These are phyloP conservation scores for Trichoderma gracile DNA, from an alignment of 2,329 filamentous ascomycete genomes.

Conservation along the genomic window DNA sequence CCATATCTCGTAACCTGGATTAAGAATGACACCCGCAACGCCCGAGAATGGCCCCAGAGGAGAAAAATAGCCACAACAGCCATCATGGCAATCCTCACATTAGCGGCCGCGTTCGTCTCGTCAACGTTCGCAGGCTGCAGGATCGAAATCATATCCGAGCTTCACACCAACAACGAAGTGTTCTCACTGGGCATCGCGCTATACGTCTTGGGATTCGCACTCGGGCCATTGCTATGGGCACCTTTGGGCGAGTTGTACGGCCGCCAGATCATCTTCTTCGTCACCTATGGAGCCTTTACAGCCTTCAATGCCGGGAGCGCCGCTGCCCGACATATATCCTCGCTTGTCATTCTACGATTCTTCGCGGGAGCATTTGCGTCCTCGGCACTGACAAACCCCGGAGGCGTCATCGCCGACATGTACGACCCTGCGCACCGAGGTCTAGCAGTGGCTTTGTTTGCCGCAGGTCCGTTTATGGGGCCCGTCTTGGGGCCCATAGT, in stretches of 20 bases:
- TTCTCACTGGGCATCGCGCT: constrained; percentile 21
- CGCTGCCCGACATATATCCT: neutral
- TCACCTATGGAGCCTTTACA: constrained; percentile 2
- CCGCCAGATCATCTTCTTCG: constrained; percentile 35
- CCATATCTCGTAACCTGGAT: constrained; percentile 6
- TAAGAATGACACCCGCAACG: neutral
- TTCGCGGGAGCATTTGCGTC: constrained; percentile 63
- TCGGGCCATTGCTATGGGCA: constrained; percentile 64
- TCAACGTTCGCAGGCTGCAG: constrained; percentile 1
- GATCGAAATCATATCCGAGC: neutral
- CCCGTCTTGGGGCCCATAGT: constrained; percentile 56
- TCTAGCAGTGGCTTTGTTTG: constrained; percentile 55
- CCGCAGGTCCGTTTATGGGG: constrained; percentile 59
- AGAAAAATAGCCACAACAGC: neutral
- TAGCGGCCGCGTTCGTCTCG: neutral
- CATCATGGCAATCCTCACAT: neutral
- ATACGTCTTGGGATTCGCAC: constrained; percentile 49
- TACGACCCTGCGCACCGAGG: constrained; percentile 53
- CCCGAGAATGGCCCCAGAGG: neutral
- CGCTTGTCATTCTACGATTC: constrained; percentile 4
- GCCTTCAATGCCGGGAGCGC: neutral
- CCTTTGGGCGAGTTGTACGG: constrained; percentile 63
- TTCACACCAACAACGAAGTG: neutral
- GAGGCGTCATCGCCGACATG: constrained; percentile 60
- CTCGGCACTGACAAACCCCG: constrained; percentile 51